Evolutionary conservation across 306 rosid species (phyloP).

Genomic region (Clitoria ternatea): DNA sequence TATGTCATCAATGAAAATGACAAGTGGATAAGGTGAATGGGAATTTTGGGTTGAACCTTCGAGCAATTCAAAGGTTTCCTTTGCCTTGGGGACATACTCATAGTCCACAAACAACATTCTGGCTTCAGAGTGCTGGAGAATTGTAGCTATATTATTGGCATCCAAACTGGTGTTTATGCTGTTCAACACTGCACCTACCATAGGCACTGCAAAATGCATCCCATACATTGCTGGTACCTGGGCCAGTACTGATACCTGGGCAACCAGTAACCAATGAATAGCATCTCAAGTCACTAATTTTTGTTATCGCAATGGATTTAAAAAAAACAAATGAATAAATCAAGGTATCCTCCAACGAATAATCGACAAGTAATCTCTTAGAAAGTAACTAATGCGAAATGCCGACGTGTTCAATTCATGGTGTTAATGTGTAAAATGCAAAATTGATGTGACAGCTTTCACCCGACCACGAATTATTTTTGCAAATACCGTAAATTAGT

Average conservation of each 20-base stretch:
- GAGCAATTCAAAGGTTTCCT: conserved; percentile 41
- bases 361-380: too few species aligned
- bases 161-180: conserved; percentile 67
- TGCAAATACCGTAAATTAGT: too few species aligned
- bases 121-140: conserved; percentile 59
- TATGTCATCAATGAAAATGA: conserved; percentile 57
- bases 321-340: too few species aligned
- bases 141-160: conserved; percentile 50
- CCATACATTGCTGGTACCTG: conserved; percentile 75
- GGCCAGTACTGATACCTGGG: conserved; percentile 66
- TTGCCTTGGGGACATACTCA: conserved; percentile 37
- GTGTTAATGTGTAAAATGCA: too few species aligned
- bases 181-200: conserved; percentile 70
- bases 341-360: too few species aligned
- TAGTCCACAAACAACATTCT: conserved; percentile 61
- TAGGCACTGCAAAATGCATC: conserved; percentile 80
- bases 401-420: too few species aligned
- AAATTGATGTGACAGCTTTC: too few species aligned
- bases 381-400: too few species aligned
- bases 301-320: too few species aligned
- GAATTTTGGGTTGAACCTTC: not conserved
- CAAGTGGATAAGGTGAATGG: conserved; percentile 32
- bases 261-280: not conserved
- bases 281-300: too few species aligned
- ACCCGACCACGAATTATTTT: too few species aligned